A percentile compares a stretch with the other conserved stretches of the same genome.
phyloP scores from a whole-genome alignment of 352 stramenopile genomes.

The Globisporangium megalacanthum region DNA sequence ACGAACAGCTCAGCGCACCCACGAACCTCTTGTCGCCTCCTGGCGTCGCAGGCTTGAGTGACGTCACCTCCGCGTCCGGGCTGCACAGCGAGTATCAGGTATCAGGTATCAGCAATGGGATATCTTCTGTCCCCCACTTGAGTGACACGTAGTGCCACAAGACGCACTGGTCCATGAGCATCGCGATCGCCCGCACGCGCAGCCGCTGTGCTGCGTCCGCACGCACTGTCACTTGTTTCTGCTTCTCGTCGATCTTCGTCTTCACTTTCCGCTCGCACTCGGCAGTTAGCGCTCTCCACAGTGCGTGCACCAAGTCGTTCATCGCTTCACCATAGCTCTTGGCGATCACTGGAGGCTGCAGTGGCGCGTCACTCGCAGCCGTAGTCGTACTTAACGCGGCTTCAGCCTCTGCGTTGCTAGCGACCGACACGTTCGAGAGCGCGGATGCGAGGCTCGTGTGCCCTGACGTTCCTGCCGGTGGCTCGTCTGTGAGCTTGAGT shows the following conservation, averaged over 20 bases:
- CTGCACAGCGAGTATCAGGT: constrained; percentile 14
- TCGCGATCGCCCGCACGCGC: constrained; percentile 39
- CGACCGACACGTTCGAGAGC: constrained; percentile 1
- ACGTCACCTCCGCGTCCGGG: constrained; percentile 37
- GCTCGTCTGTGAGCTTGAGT: constrained; percentile 31
- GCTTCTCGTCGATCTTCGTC: constrained; percentile 78
- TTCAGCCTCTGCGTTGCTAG: not conserved
- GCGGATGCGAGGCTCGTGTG: constrained; percentile 5
- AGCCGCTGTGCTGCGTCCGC: constrained; percentile 61
- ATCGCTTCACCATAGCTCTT: constrained; percentile 71
- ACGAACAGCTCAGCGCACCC: not conserved
- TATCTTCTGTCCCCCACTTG: not conserved
- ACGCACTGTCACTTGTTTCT: constrained; percentile 56
- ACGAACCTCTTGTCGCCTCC: constrained; percentile 14
- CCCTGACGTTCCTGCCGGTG: not conserved
- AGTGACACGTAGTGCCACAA: not conserved
- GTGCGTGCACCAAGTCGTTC: constrained; percentile 59
- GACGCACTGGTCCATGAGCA: constrained; percentile 65
- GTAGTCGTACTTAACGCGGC: not conserved
- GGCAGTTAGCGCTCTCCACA: constrained; percentile 52
- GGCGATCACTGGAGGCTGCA: constrained; percentile 1
- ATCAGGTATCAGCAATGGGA: not conserved
- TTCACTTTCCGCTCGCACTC: constrained; percentile 52
- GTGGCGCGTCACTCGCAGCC: not conserved
- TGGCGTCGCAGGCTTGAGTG: constrained; percentile 24